A percentile compares a stretch with the other conserved stretches of the same genome.
These are phyloP conservation scores for Aureobasidium sp. DNA, from an alignment of 2,329 filamentous ascomycete genomes.

Conservation along the genomic window DNA sequence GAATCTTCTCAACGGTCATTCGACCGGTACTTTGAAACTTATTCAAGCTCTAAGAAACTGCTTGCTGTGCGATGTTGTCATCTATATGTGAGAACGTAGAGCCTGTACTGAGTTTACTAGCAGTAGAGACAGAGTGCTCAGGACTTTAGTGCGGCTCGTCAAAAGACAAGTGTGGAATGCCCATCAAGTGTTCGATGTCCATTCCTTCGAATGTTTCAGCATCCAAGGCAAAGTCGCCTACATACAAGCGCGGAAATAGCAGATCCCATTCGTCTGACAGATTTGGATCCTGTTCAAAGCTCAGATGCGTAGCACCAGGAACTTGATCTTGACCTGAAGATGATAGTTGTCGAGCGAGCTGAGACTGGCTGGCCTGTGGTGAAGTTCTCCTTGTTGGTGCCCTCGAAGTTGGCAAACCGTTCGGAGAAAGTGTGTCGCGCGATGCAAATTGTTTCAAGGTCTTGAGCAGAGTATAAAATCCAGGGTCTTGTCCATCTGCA, in stretches of 20 bases:
- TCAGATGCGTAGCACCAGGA: neutral
- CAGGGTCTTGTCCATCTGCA: slow-evolving; percentile 1
- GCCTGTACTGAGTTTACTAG: neutral
- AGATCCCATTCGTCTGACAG: neutral
- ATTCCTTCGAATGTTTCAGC: neutral
- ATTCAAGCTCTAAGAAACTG: too few species aligned
- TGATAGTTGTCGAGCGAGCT: neutral
- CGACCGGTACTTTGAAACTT: too few species aligned
- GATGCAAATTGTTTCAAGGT: neutral
- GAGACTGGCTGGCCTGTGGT: slow-evolving; percentile 29
- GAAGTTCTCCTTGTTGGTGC: slow-evolving; percentile 33
- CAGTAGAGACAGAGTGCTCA: neutral
- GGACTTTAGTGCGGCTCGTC: neutral
- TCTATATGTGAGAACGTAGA: too few species aligned
- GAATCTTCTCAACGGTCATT: too few species aligned
- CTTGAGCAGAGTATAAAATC: neutral
- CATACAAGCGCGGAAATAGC: slow-evolving; percentile 2
- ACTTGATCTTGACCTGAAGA: neutral
- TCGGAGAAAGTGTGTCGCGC: neutral
- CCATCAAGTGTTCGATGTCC: slow-evolving; percentile 9
- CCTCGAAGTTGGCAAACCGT: neutral
- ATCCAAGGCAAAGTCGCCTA: neutral
- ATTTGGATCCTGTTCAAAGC: neutral
- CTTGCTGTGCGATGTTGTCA: too few species aligned
- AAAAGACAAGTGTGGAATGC: neutral